phyloP scores from a whole-genome alignment of 768 basidiomycete genomes.

The Amanita polypyramis region DNA sequence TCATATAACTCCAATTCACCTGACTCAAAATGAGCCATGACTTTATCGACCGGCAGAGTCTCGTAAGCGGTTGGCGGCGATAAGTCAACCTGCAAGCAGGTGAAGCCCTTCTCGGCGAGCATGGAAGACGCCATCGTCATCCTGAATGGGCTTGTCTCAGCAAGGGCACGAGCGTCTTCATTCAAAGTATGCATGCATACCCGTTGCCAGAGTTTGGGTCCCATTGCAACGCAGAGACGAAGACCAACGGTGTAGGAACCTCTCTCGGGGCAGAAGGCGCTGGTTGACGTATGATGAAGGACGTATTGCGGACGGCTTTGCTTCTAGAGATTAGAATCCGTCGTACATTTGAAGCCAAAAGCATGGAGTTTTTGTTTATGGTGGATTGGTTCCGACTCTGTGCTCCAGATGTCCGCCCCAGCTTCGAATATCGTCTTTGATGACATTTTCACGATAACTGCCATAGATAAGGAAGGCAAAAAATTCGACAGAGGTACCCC shows the following conservation, averaged over 20 bases:
- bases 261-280: constrained; percentile 31
- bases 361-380: neutral
- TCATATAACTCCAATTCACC: constrained; percentile 18
- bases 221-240: constrained; percentile 39
- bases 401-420: constrained; percentile 36
- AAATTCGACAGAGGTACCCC: constrained; percentile 92
- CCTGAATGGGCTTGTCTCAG: constrained; percentile 15
- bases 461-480: constrained; percentile 86
- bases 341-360: neutral
- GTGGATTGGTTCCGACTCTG: neutral
- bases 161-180: constrained; percentile 2
- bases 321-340: neutral
- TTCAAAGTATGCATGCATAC: constrained; percentile 17
- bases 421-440: constrained; percentile 82
- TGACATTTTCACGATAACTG: constrained; percentile 83
- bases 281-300: constrained; percentile 27
- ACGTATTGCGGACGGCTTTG: constrained; percentile 11
- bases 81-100: constrained; percentile 34
- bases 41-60: constrained; percentile 14
- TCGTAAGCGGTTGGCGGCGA: constrained; percentile 13
- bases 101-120: constrained; percentile 39
- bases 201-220: constrained; percentile 26
- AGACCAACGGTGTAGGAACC: constrained; percentile 42
- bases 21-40: constrained; percentile 30
- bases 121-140: constrained; percentile 24